Conservation (phyloP, 2,329 filamentous ascomycete species). For the Hypoxylon sp. region DNA sequence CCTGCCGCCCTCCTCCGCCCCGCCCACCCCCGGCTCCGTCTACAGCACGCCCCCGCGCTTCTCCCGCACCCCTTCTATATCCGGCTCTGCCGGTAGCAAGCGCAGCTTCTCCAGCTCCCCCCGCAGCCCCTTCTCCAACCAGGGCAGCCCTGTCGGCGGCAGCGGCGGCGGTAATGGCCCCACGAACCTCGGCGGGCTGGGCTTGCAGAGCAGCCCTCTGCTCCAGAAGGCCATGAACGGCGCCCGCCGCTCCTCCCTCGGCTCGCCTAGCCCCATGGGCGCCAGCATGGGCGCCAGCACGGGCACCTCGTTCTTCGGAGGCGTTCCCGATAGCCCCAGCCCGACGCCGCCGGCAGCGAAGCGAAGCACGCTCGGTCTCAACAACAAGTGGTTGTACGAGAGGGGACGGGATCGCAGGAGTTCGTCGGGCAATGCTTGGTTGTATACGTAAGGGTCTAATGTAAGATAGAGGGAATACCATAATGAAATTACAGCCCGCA, state of each 20-base stretch:
- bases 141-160: constrained; percentile 43
- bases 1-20: constrained; percentile 70
- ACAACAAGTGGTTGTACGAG: constrained; percentile 96
- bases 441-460: constrained; percentile 35
- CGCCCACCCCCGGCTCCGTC: constrained; percentile 72
- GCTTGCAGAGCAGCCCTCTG: constrained; percentile 64
- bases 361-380: constrained; percentile 78
- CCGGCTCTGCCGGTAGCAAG: constrained; percentile 68
- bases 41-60: constrained; percentile 91
- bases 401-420: constrained; percentile 66
- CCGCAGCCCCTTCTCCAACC: constrained; percentile 55
- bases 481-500: constrained; percentile 11
- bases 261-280: constrained; percentile 66
- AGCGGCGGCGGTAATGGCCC: constrained; percentile 48
- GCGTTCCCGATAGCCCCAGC: constrained; percentile 72
- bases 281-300: constrained; percentile 59
- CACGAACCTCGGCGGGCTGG: constrained; percentile 36
- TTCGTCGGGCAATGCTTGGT: constrained; percentile 56
- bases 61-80: constrained; percentile 73
- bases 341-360: constrained; percentile 68
- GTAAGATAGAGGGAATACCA: not conserved
- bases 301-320: constrained; percentile 58
- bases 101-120: constrained; percentile 66
- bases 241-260: constrained; percentile 66
- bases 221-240: constrained; percentile 71